phyloP scores from a whole-genome alignment of 441 rosid genomes.

The Breynia disticha region DNA sequence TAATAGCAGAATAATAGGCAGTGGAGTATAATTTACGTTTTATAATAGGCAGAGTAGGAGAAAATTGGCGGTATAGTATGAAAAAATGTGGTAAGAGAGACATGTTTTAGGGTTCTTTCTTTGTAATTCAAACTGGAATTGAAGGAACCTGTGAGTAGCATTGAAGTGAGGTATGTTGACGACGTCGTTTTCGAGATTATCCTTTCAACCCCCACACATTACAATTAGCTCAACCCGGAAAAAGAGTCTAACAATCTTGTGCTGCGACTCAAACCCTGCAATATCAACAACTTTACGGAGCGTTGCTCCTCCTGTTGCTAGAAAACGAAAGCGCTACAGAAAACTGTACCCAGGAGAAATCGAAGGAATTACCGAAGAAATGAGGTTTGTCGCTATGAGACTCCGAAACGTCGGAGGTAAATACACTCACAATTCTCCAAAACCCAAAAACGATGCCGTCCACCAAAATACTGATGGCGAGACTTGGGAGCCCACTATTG shows the following conservation, averaged over 20 bases:
- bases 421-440: slow-evolving; percentile 19
- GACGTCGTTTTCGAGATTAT: no score
- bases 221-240: no score
- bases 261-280: slow-evolving; percentile 13
- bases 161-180: no score
- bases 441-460: slow-evolving; percentile 5
- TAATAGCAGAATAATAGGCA: no score
- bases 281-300: slow-evolving; percentile 4
- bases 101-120: no score
- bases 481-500: slow-evolving; percentile 57
- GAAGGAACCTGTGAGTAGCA: no score
- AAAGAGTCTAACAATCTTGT: not conserved
- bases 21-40: no score
- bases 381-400: slow-evolving; percentile 90
- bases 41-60: no score
- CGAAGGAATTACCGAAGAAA: slow-evolving; percentile 77
- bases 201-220: no score
- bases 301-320: slow-evolving; percentile 24
- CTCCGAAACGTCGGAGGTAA: slow-evolving; percentile 65
- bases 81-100: no score
- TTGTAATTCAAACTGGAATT: no score
- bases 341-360: slow-evolving; percentile 75
- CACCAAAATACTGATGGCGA: slow-evolving; percentile 13
- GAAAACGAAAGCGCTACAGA: slow-evolving; percentile 58
- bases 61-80: no score